Conservation (phyloP, 345 rosid species). For the Anastatica hierochuntica region DNA sequence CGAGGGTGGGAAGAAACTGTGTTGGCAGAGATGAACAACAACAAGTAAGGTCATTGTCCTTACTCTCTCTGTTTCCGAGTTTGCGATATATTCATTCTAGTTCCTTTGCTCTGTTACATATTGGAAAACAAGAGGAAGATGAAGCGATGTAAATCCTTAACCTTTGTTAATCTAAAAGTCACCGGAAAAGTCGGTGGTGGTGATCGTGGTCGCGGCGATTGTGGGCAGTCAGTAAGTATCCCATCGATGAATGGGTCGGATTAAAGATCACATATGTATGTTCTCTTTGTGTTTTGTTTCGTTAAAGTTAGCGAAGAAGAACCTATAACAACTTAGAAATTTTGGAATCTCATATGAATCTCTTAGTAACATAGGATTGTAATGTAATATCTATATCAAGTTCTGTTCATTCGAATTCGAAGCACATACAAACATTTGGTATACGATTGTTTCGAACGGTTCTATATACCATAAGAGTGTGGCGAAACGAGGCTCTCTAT, state of each 20-base stretch:
- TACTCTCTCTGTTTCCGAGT: background rate
- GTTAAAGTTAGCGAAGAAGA: too few relatives aligned
- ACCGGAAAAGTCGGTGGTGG: background rate
- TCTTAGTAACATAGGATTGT: background rate
- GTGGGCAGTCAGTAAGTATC: too few relatives aligned
- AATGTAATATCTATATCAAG: background rate
- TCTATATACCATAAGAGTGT: conserved; percentile 8
- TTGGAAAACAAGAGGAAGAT: background rate
- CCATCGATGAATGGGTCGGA: too few relatives aligned
- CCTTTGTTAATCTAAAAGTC: background rate
- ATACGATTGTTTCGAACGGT: too few relatives aligned
- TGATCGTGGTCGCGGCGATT: background rate
- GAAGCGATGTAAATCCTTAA: background rate
- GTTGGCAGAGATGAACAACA: conserved; percentile 46
- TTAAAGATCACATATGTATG: too few relatives aligned
- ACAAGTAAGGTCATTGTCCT: background rate
- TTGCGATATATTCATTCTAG: too few relatives aligned
- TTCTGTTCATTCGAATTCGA: too few relatives aligned
- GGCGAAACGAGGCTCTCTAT: conserved; percentile 42
- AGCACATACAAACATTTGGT: too few relatives aligned
- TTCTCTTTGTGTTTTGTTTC: too few relatives aligned
- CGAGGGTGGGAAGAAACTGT: conserved; percentile 71
- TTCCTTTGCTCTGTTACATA: too few relatives aligned
- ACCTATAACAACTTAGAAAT: background rate
- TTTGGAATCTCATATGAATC: background rate